Base-by-base conservation (phyloP, 306 rosid genomes). In the Pachyrhizus erosus region DNA sequence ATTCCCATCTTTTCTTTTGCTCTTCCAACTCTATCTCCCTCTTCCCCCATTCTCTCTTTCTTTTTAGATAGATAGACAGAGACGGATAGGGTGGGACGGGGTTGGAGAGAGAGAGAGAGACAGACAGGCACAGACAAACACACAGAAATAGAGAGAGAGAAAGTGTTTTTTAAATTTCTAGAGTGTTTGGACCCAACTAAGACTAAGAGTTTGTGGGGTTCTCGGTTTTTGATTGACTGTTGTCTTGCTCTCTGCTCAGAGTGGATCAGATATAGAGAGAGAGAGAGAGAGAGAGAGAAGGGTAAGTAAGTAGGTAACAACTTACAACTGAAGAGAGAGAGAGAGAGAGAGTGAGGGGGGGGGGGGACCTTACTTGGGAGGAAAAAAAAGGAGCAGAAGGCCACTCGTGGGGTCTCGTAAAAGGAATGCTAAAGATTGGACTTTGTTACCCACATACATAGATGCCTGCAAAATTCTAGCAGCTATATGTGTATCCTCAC, bases 341-440 rank as follows among this genome's bases (percentile, higher is more conserved):
- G 69, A 29, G n/a, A n/a, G n/a, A n/a, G n/a, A n/a, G n/a, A 27
- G 31, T 3, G 6, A 6, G 40, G 6, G 6, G 40, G 7, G 1
- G 40, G 6, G 6, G 40, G 40, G 9, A 37, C 40, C 9, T 7
- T 37, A 5, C 8, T 4, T 34, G 40, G 6, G 40, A 37, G 40
- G 6, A 37, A 37, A 8, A 5, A 37, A 37, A 8, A 37, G 40
- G 8, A 37, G 6, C 40, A 78, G 73, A 57, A 69, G 76, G n/a
- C 83, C 91, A 48, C 90, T 88, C 92, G 91, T 89, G 96, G 91
- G 91, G 90, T 88, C 91, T 87, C 86, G 89, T 78, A 85, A 86
- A 85, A 65, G 70, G 77, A 48, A 84, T 73, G 79, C 77, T 8
- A 70, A 84, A 84, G 67, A 70, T 68, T 71, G 40, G 9, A 1